These are phyloP conservation scores for Pseudogymnoascus sp. DNA, from an alignment of 2,329 filamentous ascomycete species.

Conservation along the genomic window DNA sequence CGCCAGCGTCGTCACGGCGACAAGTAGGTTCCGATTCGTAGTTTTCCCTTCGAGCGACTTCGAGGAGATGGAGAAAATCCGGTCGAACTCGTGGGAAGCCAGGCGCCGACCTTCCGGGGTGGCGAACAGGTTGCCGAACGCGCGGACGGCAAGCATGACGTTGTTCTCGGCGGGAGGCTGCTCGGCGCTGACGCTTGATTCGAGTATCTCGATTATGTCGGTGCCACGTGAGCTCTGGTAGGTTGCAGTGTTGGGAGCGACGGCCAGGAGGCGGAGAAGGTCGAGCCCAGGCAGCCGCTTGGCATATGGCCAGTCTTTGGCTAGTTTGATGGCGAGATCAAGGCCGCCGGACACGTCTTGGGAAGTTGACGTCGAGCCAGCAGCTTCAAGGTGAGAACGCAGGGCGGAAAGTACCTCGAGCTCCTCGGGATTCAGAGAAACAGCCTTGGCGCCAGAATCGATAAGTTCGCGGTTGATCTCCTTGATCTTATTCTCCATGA, in stretches of 20 bases:
- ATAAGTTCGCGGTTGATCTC: conserved; percentile 68
- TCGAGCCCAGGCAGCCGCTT: conserved; percentile 80
- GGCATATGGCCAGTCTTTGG: conserved; percentile 69
- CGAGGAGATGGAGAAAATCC: conserved; percentile 39
- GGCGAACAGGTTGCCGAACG: conserved; percentile 75
- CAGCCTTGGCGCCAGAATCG: conserved; percentile 60
- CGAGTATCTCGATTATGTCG: conserved; percentile 53
- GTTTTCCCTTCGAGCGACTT: conserved; percentile 55
- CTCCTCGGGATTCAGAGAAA: conserved; percentile 66
- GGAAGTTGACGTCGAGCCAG: conserved; percentile 27
- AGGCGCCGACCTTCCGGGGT: conserved; percentile 62
- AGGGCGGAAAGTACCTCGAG: conserved; percentile 53
- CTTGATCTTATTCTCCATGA: conserved; percentile 67
- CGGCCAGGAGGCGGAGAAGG: conserved; percentile 73
- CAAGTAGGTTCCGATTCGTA: conserved; percentile 70
- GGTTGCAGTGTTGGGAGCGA: conserved; percentile 56
- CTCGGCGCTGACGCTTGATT: conserved; percentile 46
- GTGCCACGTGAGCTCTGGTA: conserved; percentile 43
- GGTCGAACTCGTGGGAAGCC: conserved; percentile 49
- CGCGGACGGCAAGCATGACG: conserved; percentile 76
- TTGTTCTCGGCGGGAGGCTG: conserved; percentile 64
- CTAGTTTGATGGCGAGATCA: conserved; percentile 59
- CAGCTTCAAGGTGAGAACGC: conserved; percentile 53
- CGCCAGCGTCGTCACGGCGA: conserved; percentile 72
- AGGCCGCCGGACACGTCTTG: conserved; percentile 47